These are phyloP conservation scores for Celoporthe dispersa DNA, from an alignment of 2,329 filamentous ascomycete species.

Conservation along the genomic window DNA sequence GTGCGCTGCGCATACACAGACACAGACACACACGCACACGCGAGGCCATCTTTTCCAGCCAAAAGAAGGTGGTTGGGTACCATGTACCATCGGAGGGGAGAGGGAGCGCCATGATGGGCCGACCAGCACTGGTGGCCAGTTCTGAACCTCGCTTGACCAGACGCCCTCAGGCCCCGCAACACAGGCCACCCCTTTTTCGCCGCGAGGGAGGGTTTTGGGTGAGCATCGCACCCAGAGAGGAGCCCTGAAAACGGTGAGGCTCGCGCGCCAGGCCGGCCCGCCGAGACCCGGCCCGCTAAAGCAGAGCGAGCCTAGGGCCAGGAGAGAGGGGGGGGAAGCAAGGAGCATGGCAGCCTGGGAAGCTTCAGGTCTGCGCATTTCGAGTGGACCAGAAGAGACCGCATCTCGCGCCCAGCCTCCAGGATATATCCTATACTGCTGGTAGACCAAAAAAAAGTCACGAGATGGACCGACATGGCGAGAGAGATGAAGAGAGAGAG, in stretches of 20 bases:
- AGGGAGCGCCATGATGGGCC: background rate
- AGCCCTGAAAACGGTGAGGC: slow-evolving; percentile 16
- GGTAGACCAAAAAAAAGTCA: background rate
- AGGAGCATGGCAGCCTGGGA: slow-evolving; percentile 16
- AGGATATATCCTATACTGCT: background rate
- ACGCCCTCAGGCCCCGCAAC: background rate
- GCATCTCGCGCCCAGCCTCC: slow-evolving; percentile 20
- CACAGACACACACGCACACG: too few relatives aligned
- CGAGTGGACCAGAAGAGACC: slow-evolving; percentile 21
- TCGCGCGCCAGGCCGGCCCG: slow-evolving; percentile 25
- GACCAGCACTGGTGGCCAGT: slow-evolving; percentile 1
- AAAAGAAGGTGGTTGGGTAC: slow-evolving; percentile 7
- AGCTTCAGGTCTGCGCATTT: slow-evolving; percentile 18
- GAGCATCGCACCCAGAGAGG: background rate
- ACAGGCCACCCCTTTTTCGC: slow-evolving; percentile 3
- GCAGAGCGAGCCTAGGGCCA: background rate
- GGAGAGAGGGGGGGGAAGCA: background rate
- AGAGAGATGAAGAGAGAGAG: too few relatives aligned
- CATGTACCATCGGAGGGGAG: background rate
- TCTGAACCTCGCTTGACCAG: slow-evolving; percentile 1
- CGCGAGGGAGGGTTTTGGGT: background rate
- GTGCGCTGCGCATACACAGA: background rate
- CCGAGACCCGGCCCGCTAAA: slow-evolving; percentile 11
- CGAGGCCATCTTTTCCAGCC: background rate
- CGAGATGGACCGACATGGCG: background rate